Base-by-base conservation (phyloP, 805 yeast genomes). In the Candida taoyuanica region DNA sequence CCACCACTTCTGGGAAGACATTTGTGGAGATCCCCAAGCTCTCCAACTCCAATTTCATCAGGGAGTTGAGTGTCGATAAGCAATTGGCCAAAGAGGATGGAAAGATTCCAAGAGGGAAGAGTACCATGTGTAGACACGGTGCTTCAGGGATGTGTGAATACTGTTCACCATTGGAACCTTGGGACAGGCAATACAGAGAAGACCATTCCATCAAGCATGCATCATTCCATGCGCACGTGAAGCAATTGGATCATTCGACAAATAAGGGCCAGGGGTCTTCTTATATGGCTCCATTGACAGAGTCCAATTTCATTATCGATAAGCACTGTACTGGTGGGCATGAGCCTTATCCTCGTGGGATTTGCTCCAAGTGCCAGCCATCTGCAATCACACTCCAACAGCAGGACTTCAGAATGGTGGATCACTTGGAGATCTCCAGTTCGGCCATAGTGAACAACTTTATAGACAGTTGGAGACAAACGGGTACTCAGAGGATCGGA, bases 71-170 rank as follows among this genome's bases (percentile, higher is more conserved):
- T 0, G 71, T 89, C 1, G 98, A 93, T 60, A 73, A 73, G 34
- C 58, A 56, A 9, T 67, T 89, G 24, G 89, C 82, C 35, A 68
- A 66, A 20, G 71, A 75, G 38, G 73, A 74, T 31, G 99, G 98
- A 0, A 65, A 83, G 39, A 86, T 93, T 39, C 61, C 70, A 20
- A 71, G 98, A 24, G 62, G 67, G 26, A 71, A 67, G 46, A 74
- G 86, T 1, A 51, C 59, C 3, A 65, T 88, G 44, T 91, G 98
- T 61, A 75, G 81, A 43, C 98, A 93, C 58, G 84, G 91, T 3
- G 91, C 81, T 27, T 82, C 81, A 51, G 99, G 98, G 2, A 93
- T 93, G 98, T 93, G 98, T 61, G 98, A 93, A 55, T 87, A 88
- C 57, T 93, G 98, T 59, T 78, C 94, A 24, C 96, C 98, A 0